A percentile compares a stretch with the other conserved stretches of the same genome.
phyloP scores from a whole-genome alignment of 2,329 filamentous ascomycete genomes.

The Claviceps paspali region DNA sequence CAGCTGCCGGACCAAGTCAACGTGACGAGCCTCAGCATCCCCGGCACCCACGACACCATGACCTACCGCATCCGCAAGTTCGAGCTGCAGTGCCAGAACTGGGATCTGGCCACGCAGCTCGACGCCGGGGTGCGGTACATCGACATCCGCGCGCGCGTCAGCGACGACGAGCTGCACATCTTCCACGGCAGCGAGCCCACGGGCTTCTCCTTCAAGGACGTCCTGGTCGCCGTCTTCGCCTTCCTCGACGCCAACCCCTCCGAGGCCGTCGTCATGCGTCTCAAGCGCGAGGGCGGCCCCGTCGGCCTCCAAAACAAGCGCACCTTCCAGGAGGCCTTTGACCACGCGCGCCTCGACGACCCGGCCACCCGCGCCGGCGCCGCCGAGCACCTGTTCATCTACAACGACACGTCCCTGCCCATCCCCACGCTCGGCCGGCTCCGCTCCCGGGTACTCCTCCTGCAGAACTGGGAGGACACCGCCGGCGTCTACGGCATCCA shows the following conservation, averaged over 20 bases:
- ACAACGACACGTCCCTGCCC: conserved; percentile 13
- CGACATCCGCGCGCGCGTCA: conserved; percentile 30
- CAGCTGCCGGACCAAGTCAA: conserved; percentile 23
- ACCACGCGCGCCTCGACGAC: conserved; percentile 22
- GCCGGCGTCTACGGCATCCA: conserved; percentile 23
- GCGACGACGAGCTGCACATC: conserved; percentile 27
- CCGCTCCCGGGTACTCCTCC: conserved; percentile 29
- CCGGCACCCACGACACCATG: conserved; percentile 39
- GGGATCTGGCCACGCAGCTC: conserved; percentile 28
- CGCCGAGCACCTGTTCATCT: conserved; percentile 20
- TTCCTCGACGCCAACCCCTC: conserved; percentile 30
- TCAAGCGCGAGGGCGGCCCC: conserved; percentile 31
- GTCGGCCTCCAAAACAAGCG: conserved; percentile 19
- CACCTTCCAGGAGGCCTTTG: conserved; percentile 31
- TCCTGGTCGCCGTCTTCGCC: conserved; percentile 26
- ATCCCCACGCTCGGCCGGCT: conserved; percentile 30
- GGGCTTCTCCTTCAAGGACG: conserved; percentile 27
- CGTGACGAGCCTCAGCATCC: conserved; percentile 31
- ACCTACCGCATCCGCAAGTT: conserved; percentile 25
- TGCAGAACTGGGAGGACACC: conserved; percentile 28
- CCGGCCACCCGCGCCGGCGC: conserved; percentile 20
- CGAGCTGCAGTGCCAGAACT: conserved; percentile 31
- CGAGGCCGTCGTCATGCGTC: conserved; percentile 32
- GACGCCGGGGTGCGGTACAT: conserved; percentile 32
- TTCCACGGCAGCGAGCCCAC: conserved; percentile 32